Percentiles rank a stretch among this genome's conserved stretches.
phyloP scores from a whole-genome alignment of 1,284 basidiomycete genomes.

The Athelia sp. region DNA sequence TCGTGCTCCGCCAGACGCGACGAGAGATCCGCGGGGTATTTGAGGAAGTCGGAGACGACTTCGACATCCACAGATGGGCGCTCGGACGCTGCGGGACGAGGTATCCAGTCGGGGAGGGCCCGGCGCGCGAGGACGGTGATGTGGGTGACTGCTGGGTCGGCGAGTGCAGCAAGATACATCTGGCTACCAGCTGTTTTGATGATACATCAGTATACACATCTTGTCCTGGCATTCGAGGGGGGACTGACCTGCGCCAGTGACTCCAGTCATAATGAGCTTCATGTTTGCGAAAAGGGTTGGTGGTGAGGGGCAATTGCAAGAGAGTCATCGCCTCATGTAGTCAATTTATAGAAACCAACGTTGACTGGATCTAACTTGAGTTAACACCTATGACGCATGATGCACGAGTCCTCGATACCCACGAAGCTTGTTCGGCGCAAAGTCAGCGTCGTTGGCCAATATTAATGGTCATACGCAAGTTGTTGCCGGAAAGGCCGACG shows the following conservation, averaged over 20 bases:
- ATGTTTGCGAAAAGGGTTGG: constrained; percentile 11
- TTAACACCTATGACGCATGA: too few species aligned
- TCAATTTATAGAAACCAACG: too few species aligned
- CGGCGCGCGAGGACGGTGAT: constrained; percentile 32
- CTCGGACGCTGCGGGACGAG: constrained; percentile 15
- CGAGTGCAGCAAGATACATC: constrained; percentile 31
- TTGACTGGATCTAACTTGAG: too few species aligned
- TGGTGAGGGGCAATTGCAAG: not conserved
- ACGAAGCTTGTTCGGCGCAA: too few species aligned
- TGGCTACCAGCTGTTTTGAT: constrained; percentile 28
- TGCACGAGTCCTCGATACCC: too few species aligned
- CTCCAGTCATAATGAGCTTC: constrained; percentile 30
- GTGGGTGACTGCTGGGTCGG: constrained; percentile 24
- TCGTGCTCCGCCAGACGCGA: constrained; percentile 28
- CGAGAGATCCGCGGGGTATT: constrained; percentile 27
- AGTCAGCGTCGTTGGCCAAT: too few species aligned
- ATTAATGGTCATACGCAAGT: too few species aligned
- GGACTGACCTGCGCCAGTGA: constrained; percentile 28
- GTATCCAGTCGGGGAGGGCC: constrained; percentile 26
- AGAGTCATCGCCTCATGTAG: too few species aligned
- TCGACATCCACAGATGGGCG: constrained; percentile 16
- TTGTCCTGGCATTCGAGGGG: not conserved
- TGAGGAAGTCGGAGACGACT: constrained; percentile 28
- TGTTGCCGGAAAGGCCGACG: too few species aligned
- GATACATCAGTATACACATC: not conserved